phyloP scores from a whole-genome alignment of 208 protist genomes.

The Phytomonas sp. region DNA sequence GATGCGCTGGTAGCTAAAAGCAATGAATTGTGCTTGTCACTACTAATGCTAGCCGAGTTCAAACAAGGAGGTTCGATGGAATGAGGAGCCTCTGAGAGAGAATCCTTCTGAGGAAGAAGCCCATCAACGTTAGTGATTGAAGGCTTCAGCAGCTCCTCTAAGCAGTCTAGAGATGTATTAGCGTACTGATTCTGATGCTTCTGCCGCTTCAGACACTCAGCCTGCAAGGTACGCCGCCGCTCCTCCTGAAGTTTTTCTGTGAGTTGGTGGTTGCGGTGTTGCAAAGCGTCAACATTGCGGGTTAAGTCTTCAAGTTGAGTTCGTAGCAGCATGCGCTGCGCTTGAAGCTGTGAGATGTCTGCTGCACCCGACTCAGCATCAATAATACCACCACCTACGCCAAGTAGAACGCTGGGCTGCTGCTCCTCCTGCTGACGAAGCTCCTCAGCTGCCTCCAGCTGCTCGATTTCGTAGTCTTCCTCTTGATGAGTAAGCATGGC shows the following conservation, averaged over 20 bases:
- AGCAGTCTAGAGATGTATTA: not conserved
- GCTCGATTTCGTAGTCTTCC: constrained; percentile 27
- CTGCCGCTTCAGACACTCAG: constrained; percentile 25
- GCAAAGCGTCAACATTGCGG: constrained; percentile 41
- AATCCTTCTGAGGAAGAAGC: not conserved
- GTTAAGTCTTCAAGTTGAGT: constrained; percentile 53
- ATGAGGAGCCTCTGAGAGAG: not conserved
- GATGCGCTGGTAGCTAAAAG: not conserved
- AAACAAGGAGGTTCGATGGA: not conserved
- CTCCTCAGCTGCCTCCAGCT: constrained; percentile 7
- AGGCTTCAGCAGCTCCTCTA: not conserved
- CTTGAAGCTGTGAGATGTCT: constrained; percentile 53
- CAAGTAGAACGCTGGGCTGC: constrained; percentile 15
- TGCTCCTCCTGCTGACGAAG: constrained; percentile 11
- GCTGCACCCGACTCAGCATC: constrained; percentile 60
- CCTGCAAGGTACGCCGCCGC: constrained; percentile 55
- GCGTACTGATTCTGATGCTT: constrained; percentile 6
- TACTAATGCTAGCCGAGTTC: not conserved
- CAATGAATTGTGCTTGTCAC: not conserved
- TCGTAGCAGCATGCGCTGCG: constrained; percentile 54
- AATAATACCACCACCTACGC: constrained; percentile 34
- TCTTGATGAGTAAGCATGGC: constrained; percentile 61
- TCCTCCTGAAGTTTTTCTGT: constrained; percentile 78
- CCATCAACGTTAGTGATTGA: not conserved
- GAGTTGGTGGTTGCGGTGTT: constrained; percentile 73